Conservation (phyloP, 2,329 filamentous ascomycete genomes). For the Beauveria bassiana region DNA sequence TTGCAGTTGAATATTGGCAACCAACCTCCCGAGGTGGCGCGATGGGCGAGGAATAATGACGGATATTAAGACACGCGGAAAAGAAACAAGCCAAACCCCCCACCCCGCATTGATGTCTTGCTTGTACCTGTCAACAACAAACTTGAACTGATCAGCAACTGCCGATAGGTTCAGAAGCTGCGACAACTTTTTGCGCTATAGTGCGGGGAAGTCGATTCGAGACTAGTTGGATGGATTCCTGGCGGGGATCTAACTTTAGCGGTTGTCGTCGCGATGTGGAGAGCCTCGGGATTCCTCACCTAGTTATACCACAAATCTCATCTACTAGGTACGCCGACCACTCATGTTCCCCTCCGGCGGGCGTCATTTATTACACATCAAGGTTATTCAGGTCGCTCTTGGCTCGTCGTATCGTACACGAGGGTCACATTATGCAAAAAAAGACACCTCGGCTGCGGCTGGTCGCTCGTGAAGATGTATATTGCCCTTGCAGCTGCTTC, state of each 20-base stretch:
- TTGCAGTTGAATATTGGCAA: neutral
- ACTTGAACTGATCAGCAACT: neutral
- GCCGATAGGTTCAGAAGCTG: neutral
- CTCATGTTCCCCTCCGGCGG: neutral
- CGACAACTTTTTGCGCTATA: neutral
- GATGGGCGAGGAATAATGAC: neutral
- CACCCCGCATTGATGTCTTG: neutral
- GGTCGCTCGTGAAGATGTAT: neutral
- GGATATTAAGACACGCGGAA: neutral
- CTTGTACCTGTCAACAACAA: neutral
- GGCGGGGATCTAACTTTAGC: neutral
- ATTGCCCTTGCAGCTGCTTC: neutral
- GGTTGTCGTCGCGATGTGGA: neutral
- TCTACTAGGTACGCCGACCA: neutral
- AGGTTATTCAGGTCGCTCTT: neutral
- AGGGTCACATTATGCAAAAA: neutral
- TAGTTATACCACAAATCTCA: neutral
- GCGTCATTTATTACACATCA: neutral
- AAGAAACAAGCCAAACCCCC: neutral
- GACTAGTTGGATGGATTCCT: neutral
- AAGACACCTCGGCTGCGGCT: neutral
- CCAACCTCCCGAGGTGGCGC: neutral
- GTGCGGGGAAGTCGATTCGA: neutral
- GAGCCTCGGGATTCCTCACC: neutral
- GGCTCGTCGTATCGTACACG: no score